These are phyloP conservation scores for Brassica napus DNA, from an alignment of 345 rosid genomes.

Conservation along the genomic window Da-Ae NC_063444.1:45688001-45688500, in stretches of 20 bases:
- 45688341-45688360: background rate
- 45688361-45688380: background rate
- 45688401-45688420: background rate
- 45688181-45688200: background rate
- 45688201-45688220: background rate
- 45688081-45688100: background rate
- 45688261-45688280: background rate
- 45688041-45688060: conserved; percentile 4
- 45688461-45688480: conserved; percentile 79
- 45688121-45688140: conserved; percentile 27
- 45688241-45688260: background rate
- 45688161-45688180: background rate
- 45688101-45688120: conserved; percentile 17
- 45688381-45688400: background rate
- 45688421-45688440: background rate
- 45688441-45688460: background rate
- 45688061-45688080: conserved; percentile 14
- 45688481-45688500: conserved; percentile 66
- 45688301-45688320: conserved; percentile 24
- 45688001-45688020: background rate
- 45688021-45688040: background rate
- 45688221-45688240: background rate
- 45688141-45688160: conserved; percentile 5
- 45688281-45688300: background rate
- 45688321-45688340: conserved; percentile 50